A percentile compares a stretch with the other conserved stretches of the same genome.
These are phyloP conservation scores for Eugenia klotzschiana DNA, from an alignment of 441 rosid genomes.

Conservation along the genomic window DNA sequence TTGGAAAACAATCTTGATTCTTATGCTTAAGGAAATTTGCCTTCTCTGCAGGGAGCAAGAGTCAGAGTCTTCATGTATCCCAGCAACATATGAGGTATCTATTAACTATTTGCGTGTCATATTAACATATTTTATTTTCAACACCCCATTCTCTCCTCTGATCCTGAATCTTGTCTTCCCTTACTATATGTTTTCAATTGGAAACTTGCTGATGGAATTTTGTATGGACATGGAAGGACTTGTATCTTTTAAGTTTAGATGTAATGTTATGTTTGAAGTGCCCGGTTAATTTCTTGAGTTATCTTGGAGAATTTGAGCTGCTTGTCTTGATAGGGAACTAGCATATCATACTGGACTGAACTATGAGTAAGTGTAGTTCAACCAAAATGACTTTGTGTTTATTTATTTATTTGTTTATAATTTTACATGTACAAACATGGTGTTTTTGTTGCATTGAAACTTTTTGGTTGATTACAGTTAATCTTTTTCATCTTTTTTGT, in stretches of 20 bases:
- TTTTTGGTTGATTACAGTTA: background rate
- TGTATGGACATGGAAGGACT: background rate
- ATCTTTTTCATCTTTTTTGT: background rate
- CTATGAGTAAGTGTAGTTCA: background rate
- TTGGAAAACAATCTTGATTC: background rate
- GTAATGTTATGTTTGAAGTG: background rate
- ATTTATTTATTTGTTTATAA: background rate
- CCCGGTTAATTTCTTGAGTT: background rate
- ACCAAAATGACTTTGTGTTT: background rate
- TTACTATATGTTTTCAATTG: background rate
- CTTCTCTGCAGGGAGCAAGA: background rate
- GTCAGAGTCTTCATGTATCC: constrained; percentile 10
- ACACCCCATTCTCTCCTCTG: background rate
- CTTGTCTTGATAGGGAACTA: background rate
- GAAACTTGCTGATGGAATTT: background rate
- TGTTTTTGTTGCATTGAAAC: background rate
- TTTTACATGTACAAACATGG: background rate
- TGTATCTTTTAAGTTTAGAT: background rate
- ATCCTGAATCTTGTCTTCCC: background rate
- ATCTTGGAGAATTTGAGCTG: background rate
- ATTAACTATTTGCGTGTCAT: background rate
- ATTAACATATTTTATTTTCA: background rate
- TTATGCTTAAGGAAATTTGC: background rate
- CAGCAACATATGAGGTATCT: constrained; percentile 3
- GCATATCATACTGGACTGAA: background rate